These are phyloP conservation scores for Trichoderma endophyticum DNA, from an alignment of 2,329 filamentous ascomycete genomes.

Conservation along the genomic window DNA sequence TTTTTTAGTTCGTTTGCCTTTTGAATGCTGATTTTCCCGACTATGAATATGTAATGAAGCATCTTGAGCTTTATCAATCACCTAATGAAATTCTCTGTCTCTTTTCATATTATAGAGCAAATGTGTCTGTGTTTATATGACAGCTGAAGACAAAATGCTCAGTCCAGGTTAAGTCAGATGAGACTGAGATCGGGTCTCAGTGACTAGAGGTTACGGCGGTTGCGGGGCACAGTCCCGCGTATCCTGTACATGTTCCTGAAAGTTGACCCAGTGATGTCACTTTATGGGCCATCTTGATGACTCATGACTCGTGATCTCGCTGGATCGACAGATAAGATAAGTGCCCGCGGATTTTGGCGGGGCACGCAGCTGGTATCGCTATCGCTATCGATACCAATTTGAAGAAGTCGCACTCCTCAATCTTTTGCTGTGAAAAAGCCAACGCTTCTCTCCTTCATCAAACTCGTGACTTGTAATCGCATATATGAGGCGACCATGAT, in stretches of 20 bases:
- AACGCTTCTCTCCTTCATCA: neutral
- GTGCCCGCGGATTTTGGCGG: neutral
- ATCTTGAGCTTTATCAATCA: neutral
- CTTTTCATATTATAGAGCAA: neutral
- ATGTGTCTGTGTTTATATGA: neutral
- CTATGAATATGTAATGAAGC: neutral
- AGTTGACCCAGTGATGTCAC: neutral
- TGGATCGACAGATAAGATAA: constrained; percentile 9
- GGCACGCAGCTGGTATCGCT: neutral
- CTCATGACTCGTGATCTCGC: neutral
- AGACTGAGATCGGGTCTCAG: neutral
- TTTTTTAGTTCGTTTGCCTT: too few relatives aligned
- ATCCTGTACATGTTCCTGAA: neutral
- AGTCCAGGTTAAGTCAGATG: neutral
- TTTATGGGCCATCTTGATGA: neutral
- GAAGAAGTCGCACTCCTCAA: neutral
- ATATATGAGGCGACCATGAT: neutral
- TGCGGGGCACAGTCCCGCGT: neutral
- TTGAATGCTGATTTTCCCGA: neutral
- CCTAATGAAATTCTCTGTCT: neutral
- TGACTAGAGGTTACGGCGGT: neutral
- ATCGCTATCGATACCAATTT: neutral
- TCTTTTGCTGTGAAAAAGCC: neutral
- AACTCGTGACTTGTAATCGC: neutral
- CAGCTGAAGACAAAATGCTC: neutral